Evolutionary conservation across 2,329 filamentous ascomycete species (phyloP).

Genomic region (Myriangium duriaei): DNA sequence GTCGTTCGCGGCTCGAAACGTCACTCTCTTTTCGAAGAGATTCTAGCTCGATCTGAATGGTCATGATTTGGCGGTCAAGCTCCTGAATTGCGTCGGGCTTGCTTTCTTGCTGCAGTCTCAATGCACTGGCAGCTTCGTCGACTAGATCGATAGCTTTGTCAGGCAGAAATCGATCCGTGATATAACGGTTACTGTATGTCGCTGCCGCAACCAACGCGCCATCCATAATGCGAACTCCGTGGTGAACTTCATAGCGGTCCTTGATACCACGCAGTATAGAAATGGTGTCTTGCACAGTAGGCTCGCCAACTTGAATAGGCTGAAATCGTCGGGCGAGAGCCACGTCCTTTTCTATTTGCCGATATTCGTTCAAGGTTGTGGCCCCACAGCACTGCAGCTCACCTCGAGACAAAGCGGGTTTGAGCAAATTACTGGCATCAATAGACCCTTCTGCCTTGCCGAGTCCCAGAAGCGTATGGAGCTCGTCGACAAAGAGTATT

Average conservation of each 20-base stretch:
- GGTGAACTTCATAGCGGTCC: slow-evolving; percentile 93
- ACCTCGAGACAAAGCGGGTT: slow-evolving; percentile 83
- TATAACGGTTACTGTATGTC: slow-evolving; percentile 86
- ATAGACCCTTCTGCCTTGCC: slow-evolving; percentile 95
- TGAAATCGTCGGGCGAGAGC: slow-evolving; percentile 88
- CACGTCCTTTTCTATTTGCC: slow-evolving; percentile 89
- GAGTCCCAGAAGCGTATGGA: slow-evolving; percentile 81
- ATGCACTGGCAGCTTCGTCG: slow-evolving; percentile 83
- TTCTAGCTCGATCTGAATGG: slow-evolving; percentile 91
- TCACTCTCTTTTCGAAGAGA: slow-evolving; percentile 91
- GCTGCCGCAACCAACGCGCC: slow-evolving; percentile 84
- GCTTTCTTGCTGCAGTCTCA: slow-evolving; percentile 88
- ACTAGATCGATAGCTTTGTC: slow-evolving; percentile 97
- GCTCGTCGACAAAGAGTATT: slow-evolving; percentile 89
- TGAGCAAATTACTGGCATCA: slow-evolving; percentile 87
- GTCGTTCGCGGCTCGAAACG: slow-evolving; percentile 71
- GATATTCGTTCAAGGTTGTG: slow-evolving; percentile 85
- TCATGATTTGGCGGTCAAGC: slow-evolving; percentile 90
- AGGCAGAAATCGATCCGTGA: slow-evolving; percentile 88
- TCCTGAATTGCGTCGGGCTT: slow-evolving; percentile 91
- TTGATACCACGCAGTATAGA: slow-evolving; percentile 95
- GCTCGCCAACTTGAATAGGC: slow-evolving; percentile 86
- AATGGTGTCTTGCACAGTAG: slow-evolving; percentile 81
- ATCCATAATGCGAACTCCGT: slow-evolving; percentile 90
- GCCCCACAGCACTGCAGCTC: slow-evolving; percentile 93